Conservation (phyloP, 441 rosid genomes). For the Brassica hybrid region DNA sequence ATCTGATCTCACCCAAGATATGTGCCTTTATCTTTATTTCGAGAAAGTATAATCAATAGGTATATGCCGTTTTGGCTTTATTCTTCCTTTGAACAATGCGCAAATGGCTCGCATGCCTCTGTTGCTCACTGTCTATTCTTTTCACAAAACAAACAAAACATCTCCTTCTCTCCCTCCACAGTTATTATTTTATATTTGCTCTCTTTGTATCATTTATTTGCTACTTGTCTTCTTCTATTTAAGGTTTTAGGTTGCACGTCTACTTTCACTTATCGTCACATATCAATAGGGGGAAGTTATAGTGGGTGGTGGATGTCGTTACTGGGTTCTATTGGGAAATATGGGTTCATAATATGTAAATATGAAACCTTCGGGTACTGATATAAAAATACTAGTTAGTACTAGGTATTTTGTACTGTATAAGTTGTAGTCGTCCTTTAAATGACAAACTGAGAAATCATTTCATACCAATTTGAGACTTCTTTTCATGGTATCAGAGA, state of each 20-base stretch:
- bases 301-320: not conserved
- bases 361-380: too few relatives aligned
- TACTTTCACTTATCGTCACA: not conserved
- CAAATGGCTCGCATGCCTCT: conserved; percentile 45
- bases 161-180: conserved; percentile 9
- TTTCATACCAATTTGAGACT: too few relatives aligned
- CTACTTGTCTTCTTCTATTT: not conserved
- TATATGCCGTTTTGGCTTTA: conserved; percentile 17
- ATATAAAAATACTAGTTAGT: too few relatives aligned
- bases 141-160: conserved; percentile 30
- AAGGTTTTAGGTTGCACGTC: not conserved
- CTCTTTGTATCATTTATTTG: not conserved
- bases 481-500: too few relatives aligned
- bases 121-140: conserved; percentile 25
- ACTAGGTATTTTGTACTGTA: too few relatives aligned
- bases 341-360: too few relatives aligned
- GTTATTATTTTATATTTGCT: not conserved
- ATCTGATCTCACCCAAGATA: conserved; percentile 13
- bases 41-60: conserved; percentile 1
- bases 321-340: not conserved
- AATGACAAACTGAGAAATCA: too few relatives aligned
- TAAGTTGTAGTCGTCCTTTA: too few relatives aligned
- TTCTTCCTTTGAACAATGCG: conserved; percentile 36
- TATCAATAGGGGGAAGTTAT: too few relatives aligned
- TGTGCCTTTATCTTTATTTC: not conserved